Percentiles rank a stretch among this genome's conserved stretches.
These are phyloP conservation scores for maize (Zea mays) DNA, from an alignment of 176 grass and related monocot species.

Conservation along the genomic window Zm-B73-REFERENCE-NAM-5.0 NC_050099.1:222740001-222740500, in stretches of 20 bases:
- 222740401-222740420: not conserved
- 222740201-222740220: constrained; percentile 12
- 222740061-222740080: no score
- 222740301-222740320: not conserved
- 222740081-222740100: no score
- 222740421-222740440: not conserved
- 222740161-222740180: not conserved
- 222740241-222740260: not conserved
- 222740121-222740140: no score
- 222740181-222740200: not conserved
- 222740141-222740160: not conserved
- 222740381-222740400: not conserved
- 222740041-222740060: no score
- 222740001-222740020: no score
- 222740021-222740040: no score
- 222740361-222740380: constrained; percentile 3
- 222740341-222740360: not conserved
- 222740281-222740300: constrained; percentile 17
- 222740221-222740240: constrained; percentile 3
- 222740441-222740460: not conserved
- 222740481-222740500: not conserved
- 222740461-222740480: not conserved
- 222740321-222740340: not conserved
- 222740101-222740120: no score
- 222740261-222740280: not conserved